Evolutionary conservation across 768 basidiomycete genomes (phyloP), one percentile per base, ranked within the genome.

Genomic region (Kondoa subrosea): DNA sequence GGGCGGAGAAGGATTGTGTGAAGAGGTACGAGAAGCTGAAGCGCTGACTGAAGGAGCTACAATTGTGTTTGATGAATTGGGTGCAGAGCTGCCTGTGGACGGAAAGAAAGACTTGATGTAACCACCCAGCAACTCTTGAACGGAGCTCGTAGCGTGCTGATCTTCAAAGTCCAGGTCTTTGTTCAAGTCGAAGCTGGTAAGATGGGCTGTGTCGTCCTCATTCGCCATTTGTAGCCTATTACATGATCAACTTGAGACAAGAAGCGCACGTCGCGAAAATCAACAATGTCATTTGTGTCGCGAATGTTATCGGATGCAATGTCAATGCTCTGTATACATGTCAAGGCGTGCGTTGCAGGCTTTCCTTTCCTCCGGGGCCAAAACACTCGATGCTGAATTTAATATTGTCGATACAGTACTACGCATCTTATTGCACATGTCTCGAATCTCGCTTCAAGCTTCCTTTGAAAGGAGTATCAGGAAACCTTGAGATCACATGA

Each of bases 31-130:
- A 27, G 61, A 33, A 15, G 30, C 14, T 3, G 61, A n/a, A 33
- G 61, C 17, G 3, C 21, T 32, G 14, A 32, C 29, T 3, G 61
- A 33, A 33, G 16, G 16, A 33, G 16, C 30, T 17, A n/a, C 15
- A 63, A 16, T 33, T 4, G 61, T 27, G 61, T 17, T 33, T 3
- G 3, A 15, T 33, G 61, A 59, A 59, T 56, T 56, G 56, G 56
- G 15, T 15, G 15, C 25, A 25, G 56, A 4, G 58, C 58, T 31
- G 58, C 25, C 21, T 15, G 56, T 15, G 56, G 56, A 25, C 56
- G 58, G 15, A 33, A 63, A 63, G 61, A 63, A 63, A 12, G 61
- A n/a, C 61, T 31, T 63, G 61, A 63, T n/a, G n/a, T n/a, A n/a
- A n/a, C 30, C 30, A 63, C 17, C 61, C 34, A 31, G 30, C 3